Base-by-base conservation (phyloP, 164 flowering plant species). In the Piper betle region DNA sequence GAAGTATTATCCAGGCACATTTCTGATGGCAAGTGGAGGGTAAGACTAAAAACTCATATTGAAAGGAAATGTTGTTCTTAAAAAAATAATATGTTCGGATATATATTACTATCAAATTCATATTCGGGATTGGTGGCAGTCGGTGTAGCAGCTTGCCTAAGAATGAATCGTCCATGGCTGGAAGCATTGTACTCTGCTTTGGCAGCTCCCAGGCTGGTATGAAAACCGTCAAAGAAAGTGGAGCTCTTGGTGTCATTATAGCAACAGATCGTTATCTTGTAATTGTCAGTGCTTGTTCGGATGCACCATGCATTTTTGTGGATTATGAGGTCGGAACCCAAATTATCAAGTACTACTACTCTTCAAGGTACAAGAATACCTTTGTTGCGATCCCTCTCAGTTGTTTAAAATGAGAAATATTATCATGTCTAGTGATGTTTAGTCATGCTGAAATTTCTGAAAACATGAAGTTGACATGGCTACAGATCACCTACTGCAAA, bases 291-390 rank as follows among this genome's bases (percentile, higher is more conserved):
- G 7, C 67, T 6, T 65, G 69, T 56, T 0, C 6, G 6, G 11
- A 20, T 37, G 17, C 68, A 6, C 66, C 72, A 33, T 65, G 72
- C 33, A 25, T 65, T 53, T n/a, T 56, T 54, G 81, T 79, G 7
- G 77, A 78, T 61, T 74, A 69, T 57, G 15, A 12, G 15, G 3
- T 46, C 12, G 50, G 50, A 46, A 15, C 50, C 3, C 50, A 46
- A 46, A 12, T 46, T 46, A 46, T 46, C 50, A 46, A 46, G 0
- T 46, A 46, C 50, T 46, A 10, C 12, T 46, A 46, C 11, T 46
- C 50, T 46, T 46, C 50, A 46, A 46, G 50, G 50, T 46, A 54
- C 37, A 20, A 57, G 6, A 19, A 5, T 37, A 0, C 2, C 25
- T 12, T 10, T 15, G 15, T 10, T 10, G 11, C 15, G 0, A 12